Evolutionary conservation across 106 monocot genomes (phyloP), one percentile per base, ranked within the genome.

Genomic region (Chionographis japonica): DNA sequence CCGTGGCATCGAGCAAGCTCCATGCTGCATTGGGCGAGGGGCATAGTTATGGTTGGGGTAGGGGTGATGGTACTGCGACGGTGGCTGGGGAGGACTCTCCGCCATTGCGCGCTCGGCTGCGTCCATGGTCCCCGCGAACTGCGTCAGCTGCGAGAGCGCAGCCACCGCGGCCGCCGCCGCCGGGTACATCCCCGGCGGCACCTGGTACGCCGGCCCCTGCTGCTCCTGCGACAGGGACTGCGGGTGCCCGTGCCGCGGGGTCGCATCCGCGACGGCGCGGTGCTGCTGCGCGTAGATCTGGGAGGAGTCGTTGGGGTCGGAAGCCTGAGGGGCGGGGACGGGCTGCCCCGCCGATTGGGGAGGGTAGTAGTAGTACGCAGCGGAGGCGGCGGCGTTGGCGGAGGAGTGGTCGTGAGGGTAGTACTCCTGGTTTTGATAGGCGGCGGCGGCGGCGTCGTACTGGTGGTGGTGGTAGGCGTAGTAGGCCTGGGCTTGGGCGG

Each of bases 51-150:
- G 27, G 27, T 27, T 0, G 27, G 27, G 27, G 27, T 27, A 27
- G 27, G 27, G 27, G 27, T 46, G 46, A 46, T 46, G 46, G 46
- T 46, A 46, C 46, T 5, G 8, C 46, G 46, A 5, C 46, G 46
- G 8, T 2, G 8, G 46, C 2, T 46, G 46, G 46, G 5, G 46
- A 10, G 5, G 46, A 5, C 46, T 5, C 72, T 27, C 56, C 63
- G 20, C 49, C 70, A 39, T 40, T 9, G 69, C 60, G 12, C 72
- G 35, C 63, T 65, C 78, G 20, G 50, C 54, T 4, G 60, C 78
- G n/a, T 56, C 66, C 59, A 73, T 68, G 35, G 56, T 19, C n/a
- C 65, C 73, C 13, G 73, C 79, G 42, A 61, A 79, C 67, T 79
- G 54, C 58, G 68, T 54, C 73, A 67, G 61, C 62, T 74, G 79